Evolutionary conservation across 129 eudicot genomes (phyloP).

Genomic region (Artemisia tridentata): DNA sequence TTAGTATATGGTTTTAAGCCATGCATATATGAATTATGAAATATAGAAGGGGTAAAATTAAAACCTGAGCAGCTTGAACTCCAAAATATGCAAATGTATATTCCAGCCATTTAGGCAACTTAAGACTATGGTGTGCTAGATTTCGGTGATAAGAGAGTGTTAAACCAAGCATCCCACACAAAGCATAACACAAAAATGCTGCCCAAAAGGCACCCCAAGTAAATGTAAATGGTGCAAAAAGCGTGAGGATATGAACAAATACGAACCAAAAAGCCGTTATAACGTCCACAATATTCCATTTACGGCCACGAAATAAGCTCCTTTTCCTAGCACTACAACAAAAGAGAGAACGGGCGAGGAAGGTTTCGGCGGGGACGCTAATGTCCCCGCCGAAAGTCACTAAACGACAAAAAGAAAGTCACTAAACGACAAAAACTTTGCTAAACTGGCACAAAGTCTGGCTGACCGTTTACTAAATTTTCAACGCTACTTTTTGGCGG

Average conservation of each 20-base stretch:
- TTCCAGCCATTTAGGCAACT: constrained; percentile 88
- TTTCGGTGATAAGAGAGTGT: constrained; percentile 76
- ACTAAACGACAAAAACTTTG: no score
- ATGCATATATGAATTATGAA: background rate
- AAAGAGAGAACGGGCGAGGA: no score
- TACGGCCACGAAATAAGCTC: constrained; percentile 45
- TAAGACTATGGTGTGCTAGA: constrained; percentile 74
- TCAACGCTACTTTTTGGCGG: no score
- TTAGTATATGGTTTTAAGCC: background rate
- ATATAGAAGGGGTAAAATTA: background rate
- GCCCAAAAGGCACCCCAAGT: constrained; percentile 77
- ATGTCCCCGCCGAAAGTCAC: no score
- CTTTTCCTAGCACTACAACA: constrained; percentile 34
- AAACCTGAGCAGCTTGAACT: constrained; percentile 75
- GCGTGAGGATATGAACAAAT: constrained; percentile 51
- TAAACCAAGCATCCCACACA: constrained; percentile 64
- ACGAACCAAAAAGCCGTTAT: constrained; percentile 38
- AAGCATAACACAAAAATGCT: constrained; percentile 47
- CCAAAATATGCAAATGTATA: constrained; percentile 76
- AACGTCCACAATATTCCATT: constrained; percentile 55
- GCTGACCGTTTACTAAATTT: no score
- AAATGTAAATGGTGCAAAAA: constrained; percentile 68
- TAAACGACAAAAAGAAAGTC: no score
- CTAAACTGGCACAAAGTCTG: no score
- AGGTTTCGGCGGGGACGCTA: no score